phyloP scores from a whole-genome alignment of 73 alveolate species.

The Paramecium sexaurelia region DNA sequence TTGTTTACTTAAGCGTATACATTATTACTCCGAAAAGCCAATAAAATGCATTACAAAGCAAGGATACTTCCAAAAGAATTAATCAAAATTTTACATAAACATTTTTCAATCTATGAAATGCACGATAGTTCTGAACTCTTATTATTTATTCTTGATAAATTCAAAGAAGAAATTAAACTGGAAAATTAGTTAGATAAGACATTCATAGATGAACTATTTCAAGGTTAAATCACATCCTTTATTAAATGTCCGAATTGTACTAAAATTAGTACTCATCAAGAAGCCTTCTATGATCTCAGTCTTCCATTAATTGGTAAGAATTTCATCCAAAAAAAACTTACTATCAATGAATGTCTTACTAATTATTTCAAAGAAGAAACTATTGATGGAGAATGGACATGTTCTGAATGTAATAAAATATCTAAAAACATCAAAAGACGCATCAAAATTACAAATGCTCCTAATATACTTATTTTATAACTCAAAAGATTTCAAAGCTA shows the following conservation, averaged over 20 bases:
- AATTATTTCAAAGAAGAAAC: neutral
- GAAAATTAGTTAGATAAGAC: neutral
- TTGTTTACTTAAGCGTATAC: neutral
- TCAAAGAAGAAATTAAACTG: neutral
- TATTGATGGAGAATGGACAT: neutral
- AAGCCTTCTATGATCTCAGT: neutral
- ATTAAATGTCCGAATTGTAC: neutral
- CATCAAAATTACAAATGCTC: neutral
- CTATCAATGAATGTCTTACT: neutral
- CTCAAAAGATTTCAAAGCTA: neutral
- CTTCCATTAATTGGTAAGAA: neutral
- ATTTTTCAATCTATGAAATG: slow-evolving; percentile 13
- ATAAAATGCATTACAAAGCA: neutral
- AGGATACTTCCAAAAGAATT: neutral
- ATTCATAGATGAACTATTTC: neutral
- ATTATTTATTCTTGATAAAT: neutral
- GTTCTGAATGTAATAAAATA: neutral
- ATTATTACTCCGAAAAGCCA: neutral
- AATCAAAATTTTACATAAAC: neutral
- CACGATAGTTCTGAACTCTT: slow-evolving; percentile 1
- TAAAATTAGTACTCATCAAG: neutral
- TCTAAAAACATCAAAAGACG: neutral
- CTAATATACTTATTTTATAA: neutral
- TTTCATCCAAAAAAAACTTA: neutral
- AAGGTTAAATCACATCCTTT: neutral